Evolutionary conservation across 352 stramenopile species (phyloP).

Genomic region (Globisporangium ultimum): DNA sequence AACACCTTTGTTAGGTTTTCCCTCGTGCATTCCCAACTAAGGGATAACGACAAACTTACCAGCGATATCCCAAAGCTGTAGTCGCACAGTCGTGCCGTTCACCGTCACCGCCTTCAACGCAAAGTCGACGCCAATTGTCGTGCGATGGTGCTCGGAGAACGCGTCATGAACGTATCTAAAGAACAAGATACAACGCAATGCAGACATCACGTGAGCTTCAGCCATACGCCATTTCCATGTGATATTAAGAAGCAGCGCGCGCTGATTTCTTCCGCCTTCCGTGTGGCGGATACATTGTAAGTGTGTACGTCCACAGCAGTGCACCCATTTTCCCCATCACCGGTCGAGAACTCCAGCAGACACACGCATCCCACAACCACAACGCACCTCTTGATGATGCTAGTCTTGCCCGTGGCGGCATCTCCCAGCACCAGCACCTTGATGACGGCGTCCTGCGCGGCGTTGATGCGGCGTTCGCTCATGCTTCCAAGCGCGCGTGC

Average conservation of each 20-base stretch:
- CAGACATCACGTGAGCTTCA: background rate
- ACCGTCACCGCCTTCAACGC: conserved; percentile 88
- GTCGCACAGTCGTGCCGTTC: conserved; percentile 79
- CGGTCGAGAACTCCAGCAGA: background rate
- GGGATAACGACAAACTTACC: conserved; percentile 13
- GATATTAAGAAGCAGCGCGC: background rate
- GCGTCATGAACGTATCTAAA: conserved; percentile 86
- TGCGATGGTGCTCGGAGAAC: conserved; percentile 91
- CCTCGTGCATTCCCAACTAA: too few species aligned
- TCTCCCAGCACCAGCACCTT: conserved; percentile 92
- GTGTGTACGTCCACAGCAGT: background rate
- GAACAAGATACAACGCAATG: background rate
- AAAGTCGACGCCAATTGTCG: conserved; percentile 93
- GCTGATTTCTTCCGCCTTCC: background rate
- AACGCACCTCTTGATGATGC: conserved; percentile 89
- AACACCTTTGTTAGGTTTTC: too few species aligned
- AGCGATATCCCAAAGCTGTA: conserved; percentile 95
- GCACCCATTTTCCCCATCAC: background rate
- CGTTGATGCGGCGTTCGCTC: conserved; percentile 65
- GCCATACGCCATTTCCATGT: background rate
- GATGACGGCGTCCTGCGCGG: conserved; percentile 86
- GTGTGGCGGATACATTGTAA: conserved; percentile 4
- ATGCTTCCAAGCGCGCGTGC: conserved; percentile 19
- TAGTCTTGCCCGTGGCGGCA: conserved; percentile 90
- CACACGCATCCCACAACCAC: background rate